These are phyloP conservation scores for Fulvia fulva DNA, from an alignment of 2,329 filamentous ascomycete species.

Conservation along the genomic window DNA sequence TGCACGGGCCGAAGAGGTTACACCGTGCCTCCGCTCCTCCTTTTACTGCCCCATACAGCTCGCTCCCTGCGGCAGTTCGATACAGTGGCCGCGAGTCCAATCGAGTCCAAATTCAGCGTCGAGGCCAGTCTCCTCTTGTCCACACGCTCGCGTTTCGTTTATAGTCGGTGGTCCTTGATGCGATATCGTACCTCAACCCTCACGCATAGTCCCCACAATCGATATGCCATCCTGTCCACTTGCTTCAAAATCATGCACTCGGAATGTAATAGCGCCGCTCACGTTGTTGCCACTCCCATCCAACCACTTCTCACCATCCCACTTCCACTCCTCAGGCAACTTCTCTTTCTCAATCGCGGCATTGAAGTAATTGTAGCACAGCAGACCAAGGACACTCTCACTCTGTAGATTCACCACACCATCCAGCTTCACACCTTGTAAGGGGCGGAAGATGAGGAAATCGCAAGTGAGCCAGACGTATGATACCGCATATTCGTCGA, in stretches of 20 bases:
- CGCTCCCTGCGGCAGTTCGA: not conserved
- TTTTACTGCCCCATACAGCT: no score
- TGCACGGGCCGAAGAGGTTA: no score
- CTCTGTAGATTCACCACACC: constrained; percentile 82
- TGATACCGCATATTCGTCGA: constrained; percentile 80
- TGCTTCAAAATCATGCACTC: constrained; percentile 80
- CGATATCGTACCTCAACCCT: not conserved
- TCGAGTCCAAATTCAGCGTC: not conserved
- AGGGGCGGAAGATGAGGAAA: constrained; percentile 45
- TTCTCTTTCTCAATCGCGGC: constrained; percentile 75
- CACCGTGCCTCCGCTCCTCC: no score
- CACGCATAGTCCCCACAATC: constrained; percentile 18
- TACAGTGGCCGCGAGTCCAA: not conserved
- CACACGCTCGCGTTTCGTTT: not conserved
- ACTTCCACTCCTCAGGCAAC: constrained; percentile 75
- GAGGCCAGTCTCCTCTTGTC: not conserved
- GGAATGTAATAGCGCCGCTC: constrained; percentile 67
- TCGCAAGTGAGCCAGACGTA: constrained; percentile 50
- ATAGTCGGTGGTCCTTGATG: not conserved
- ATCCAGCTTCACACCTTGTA: constrained; percentile 68
- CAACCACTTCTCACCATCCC: constrained; percentile 65
- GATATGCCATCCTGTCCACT: constrained; percentile 33
- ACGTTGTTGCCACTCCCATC: constrained; percentile 67
- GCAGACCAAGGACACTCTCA: constrained; percentile 81
- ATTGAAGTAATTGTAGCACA: constrained; percentile 90